Evolutionary conservation across 2,329 filamentous ascomycete genomes (phyloP).

Genomic region (Phaeoacremonium minimum): DNA sequence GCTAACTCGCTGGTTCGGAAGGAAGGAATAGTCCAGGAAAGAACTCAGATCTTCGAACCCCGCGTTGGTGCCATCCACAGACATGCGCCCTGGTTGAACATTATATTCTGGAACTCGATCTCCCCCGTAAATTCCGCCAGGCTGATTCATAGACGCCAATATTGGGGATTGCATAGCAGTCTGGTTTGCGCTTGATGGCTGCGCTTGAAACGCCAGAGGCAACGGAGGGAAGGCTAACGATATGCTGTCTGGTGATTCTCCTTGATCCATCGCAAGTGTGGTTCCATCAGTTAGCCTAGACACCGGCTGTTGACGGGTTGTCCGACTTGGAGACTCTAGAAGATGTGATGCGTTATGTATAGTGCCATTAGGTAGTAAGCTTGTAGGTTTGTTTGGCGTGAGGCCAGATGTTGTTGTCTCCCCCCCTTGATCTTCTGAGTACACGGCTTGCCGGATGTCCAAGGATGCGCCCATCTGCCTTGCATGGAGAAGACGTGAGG

Average conservation of each 20-base stretch:
- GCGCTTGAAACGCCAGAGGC: slow-evolving; percentile 21
- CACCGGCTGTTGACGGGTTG: background rate
- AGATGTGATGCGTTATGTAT: too few relatives aligned
- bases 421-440: slow-evolving; percentile 20
- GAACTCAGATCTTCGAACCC: slow-evolving; percentile 14
- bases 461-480: slow-evolving; percentile 19
- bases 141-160: background rate
- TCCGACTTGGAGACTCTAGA: too few relatives aligned
- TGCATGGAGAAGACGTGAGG: slow-evolving; percentile 19
- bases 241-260: slow-evolving; percentile 19
- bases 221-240: slow-evolving; percentile 26
- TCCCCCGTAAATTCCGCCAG: background rate
- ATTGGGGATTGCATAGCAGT: slow-evolving; percentile 10
- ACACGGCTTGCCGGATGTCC: slow-evolving; percentile 27
- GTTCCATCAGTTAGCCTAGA: background rate
- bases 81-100: too few relatives aligned
- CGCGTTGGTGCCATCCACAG: background rate
- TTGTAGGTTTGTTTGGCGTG: background rate
- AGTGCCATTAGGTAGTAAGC: too few relatives aligned
- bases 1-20: slow-evolving; percentile 17
- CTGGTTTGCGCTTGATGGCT: slow-evolving; percentile 8
- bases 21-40: slow-evolving; percentile 17
- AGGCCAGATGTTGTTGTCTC: background rate
- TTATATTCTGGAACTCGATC: too few relatives aligned
- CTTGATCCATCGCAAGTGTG: slow-evolving; percentile 3